Evolutionary conservation across 2,329 filamentous ascomycete species (phyloP), one percentile per base, ranked within the genome.

Genomic region (Fusarium dlaminii): DNA sequence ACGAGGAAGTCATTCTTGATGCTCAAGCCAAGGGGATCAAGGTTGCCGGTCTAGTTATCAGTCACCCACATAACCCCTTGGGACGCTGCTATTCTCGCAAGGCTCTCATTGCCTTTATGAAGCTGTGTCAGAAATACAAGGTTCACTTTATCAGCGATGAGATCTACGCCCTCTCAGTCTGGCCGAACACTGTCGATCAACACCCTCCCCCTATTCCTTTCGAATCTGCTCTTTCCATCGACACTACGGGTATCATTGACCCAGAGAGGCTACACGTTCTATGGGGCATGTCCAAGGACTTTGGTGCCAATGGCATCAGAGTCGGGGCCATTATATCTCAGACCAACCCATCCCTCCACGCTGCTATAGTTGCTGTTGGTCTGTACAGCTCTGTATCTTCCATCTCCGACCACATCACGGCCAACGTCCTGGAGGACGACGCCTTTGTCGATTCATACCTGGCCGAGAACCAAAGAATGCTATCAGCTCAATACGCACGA

Each of bases 271-370:
- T 91, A 0, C 89, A 91, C 76, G 84, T 89, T 3, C 78, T 88
- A 29, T 84, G 86, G 79, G 82, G 83, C 30, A 81, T 84, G 74
- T 83, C 80, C 57, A 86, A 87, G 73, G 88, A 90, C 77, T 91
- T 90, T 78, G 87, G 87, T 30, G 86, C 87, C 27, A 89, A 89
- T 46, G 89, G 89, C 1, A 79, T 90, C 13, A 84, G 88, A 2
- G 70, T 90, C 8, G 88, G 88, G 1, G 82, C 80, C 24, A 79
- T 89, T n/a, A 81, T 88, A 29, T 86, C 86, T 10, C 87, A 87
- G 61, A 76, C 81, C 37, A 88, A 87, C 64, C 56, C 73, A 6
- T 72, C 78, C 1, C 73, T 88, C 1, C 81, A 84, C 48, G 66
- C 70, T 4, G 83, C 86, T 0, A 59, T 88, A 7, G 72, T 81